Percentiles rank a stretch among this genome's conserved stretches.
Evolutionary conservation across 208 protist species (phyloP).

Genomic region (Endotrypanum monterogeii): DNA sequence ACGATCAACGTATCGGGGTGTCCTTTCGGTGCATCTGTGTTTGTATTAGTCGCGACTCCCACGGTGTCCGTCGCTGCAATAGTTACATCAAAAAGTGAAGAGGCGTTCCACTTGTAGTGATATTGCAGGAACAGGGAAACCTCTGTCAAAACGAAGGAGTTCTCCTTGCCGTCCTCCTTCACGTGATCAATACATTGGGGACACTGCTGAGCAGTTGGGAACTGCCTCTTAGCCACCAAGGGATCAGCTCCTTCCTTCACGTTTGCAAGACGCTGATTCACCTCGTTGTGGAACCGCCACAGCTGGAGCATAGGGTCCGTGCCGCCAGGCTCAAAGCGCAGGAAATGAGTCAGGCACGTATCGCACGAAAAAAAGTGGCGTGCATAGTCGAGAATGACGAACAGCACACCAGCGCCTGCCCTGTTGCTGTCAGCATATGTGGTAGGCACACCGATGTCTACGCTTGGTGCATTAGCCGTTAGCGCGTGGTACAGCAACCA

Average conservation of each 20-base stretch:
- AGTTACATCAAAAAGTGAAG: constrained; percentile 11
- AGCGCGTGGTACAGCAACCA: constrained; percentile 80
- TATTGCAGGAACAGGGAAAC: constrained; percentile 23
- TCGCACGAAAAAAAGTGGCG: constrained; percentile 66
- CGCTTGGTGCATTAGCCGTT: constrained; percentile 23
- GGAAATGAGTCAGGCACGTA: constrained; percentile 60
- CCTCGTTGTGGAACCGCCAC: constrained; percentile 77
- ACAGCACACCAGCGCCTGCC: constrained; percentile 22
- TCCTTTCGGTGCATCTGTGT: not conserved
- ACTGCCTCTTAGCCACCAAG: constrained; percentile 63
- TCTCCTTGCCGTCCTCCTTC: not conserved
- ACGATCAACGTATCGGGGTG: constrained; percentile 15
- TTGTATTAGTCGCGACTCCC: not conserved
- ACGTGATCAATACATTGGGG: constrained; percentile 28
- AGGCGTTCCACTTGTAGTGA: constrained; percentile 48
- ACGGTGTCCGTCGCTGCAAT: not conserved
- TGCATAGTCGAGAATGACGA: constrained; percentile 58
- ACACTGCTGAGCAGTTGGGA: constrained; percentile 40
- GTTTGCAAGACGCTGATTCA: constrained; percentile 49
- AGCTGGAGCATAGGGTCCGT: constrained; percentile 53
- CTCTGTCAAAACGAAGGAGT: constrained; percentile 8
- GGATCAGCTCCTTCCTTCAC: constrained; percentile 43
- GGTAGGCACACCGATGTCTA: not conserved
- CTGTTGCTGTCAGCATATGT: no score
- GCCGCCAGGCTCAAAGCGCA: constrained; percentile 35